phyloP scores from a whole-genome alignment of 176 grass and related monocot species.

The Avena eriantha region DNA sequence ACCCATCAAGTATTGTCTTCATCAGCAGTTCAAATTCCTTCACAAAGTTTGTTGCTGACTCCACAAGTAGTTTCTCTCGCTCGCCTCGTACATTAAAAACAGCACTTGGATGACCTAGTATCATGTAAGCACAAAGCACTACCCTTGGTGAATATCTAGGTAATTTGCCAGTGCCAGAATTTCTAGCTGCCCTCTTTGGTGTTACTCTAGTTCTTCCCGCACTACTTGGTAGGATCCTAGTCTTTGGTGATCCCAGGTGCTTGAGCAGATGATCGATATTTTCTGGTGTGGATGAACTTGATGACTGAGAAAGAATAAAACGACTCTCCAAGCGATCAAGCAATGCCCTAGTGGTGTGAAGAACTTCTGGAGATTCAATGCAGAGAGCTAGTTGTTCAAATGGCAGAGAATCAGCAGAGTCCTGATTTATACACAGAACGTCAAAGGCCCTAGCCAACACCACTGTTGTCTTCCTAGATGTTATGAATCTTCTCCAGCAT shows the following conservation, averaged over 20 bases:
- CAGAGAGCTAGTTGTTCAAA: constrained; percentile 78
- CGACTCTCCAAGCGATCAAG: constrained; percentile 80
- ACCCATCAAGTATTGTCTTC: constrained; percentile 68
- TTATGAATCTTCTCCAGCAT: constrained; percentile 86
- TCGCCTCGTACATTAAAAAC: constrained; percentile 82
- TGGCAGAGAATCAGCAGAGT: constrained; percentile 67
- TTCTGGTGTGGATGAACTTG: constrained; percentile 57
- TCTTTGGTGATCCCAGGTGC: constrained; percentile 71
- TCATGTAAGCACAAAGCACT: constrained; percentile 97
- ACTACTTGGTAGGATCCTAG: constrained; percentile 37
- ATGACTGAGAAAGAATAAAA: constrained; percentile 67
- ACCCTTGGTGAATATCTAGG: constrained; percentile 78
- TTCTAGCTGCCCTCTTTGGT: constrained; percentile 43
- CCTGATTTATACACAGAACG: constrained; percentile 56
- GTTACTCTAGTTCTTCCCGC: constrained; percentile 41
- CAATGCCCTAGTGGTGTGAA: constrained; percentile 72
- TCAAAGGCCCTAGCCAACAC: constrained; percentile 68
- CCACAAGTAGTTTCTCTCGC: constrained; percentile 58
- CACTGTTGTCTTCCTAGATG: constrained; percentile 74
- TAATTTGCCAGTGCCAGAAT: constrained; percentile 43
- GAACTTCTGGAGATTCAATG: constrained; percentile 74
- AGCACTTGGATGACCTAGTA: constrained; percentile 84
- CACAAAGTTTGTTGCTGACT: constrained; percentile 68
- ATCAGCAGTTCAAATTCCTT: constrained; percentile 73
- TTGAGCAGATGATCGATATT: constrained; percentile 86